Percentiles rank a stretch among this genome's conserved stretches.
Evolutionary conservation across 306 rosid genomes (phyloP).

Genomic region (Hylodesmum podocarpum): DNA sequence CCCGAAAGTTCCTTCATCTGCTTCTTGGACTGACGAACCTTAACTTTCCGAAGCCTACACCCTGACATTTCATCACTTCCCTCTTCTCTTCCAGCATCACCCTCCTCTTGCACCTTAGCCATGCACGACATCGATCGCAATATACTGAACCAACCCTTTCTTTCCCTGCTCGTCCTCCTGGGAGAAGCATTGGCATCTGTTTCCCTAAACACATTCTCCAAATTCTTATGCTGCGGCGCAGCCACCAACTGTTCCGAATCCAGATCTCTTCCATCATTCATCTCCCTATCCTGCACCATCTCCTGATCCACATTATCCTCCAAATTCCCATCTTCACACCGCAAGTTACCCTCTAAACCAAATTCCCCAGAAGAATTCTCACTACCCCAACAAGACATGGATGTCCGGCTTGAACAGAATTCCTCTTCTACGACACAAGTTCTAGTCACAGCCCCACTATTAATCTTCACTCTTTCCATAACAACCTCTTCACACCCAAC

Average conservation of each 20-base stretch:
- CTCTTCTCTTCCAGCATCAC: conserved; percentile 28
- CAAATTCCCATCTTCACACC: conserved; percentile 37
- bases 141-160: conserved; percentile 65
- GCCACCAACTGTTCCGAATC: conserved; percentile 32
- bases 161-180: conserved; percentile 27
- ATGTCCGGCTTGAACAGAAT: conserved; percentile 59
- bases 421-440: conserved; percentile 48
- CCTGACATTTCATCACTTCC: conserved; percentile 31
- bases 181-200: conserved; percentile 1
- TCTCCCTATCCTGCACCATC: conserved; percentile 26
- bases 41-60: conserved; percentile 63
- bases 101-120: conserved; percentile 43
- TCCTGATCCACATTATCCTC: conserved; percentile 39
- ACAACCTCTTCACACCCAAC: conserved; percentile 40
- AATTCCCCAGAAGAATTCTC: conserved; percentile 36
- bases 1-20: conserved; percentile 80
- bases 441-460: conserved; percentile 45
- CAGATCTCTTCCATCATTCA: conserved; percentile 35
- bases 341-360: conserved; percentile 34
- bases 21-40: conserved; percentile 70
- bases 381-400: conserved; percentile 44
- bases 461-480: conserved; percentile 40
- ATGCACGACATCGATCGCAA: conserved; percentile 72
- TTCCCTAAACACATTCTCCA: conserved; percentile 27
- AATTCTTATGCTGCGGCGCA: conserved; percentile 33